These are phyloP conservation scores for Penicillium steckii DNA, from an alignment of 495 filamentous ascomycete species.

Conservation along the genomic window DNA sequence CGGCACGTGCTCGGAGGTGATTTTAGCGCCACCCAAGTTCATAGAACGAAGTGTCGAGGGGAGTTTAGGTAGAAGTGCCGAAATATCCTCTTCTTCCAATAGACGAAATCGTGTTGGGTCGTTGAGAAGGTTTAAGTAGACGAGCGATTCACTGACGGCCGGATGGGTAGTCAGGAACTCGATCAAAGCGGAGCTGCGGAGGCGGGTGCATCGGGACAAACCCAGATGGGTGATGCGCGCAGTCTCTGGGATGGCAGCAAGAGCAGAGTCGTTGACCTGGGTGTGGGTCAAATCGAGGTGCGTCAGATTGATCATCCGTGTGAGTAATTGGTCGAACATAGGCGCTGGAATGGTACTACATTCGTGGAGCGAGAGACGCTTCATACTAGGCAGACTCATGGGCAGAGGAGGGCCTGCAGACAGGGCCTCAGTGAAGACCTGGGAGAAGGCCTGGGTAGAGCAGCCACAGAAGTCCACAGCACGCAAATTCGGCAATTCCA, in stretches of 20 bases:
- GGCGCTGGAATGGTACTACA: constrained; percentile 70
- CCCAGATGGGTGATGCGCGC: constrained; percentile 79
- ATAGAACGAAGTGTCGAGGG: constrained; percentile 69
- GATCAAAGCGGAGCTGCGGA: constrained; percentile 66
- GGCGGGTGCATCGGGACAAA: constrained; percentile 69
- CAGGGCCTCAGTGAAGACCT: constrained; percentile 53
- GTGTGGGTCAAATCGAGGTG: constrained; percentile 82
- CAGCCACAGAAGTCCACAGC: constrained; percentile 81
- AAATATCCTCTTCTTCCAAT: constrained; percentile 63
- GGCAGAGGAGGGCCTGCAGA: constrained; percentile 42
- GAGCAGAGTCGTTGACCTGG: constrained; percentile 69
- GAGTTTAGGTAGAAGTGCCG: constrained; percentile 64
- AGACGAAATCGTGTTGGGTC: constrained; percentile 74
- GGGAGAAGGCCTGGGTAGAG: constrained; percentile 67
- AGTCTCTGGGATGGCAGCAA: constrained; percentile 67
- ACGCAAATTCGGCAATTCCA: constrained; percentile 61
- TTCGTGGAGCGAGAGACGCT: constrained; percentile 75
- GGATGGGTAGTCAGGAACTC: constrained; percentile 74
- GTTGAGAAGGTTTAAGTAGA: constrained; percentile 73
- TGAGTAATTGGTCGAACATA: constrained; percentile 68
- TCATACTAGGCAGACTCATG: constrained; percentile 54
- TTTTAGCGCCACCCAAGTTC: constrained; percentile 73
- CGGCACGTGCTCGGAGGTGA: constrained; percentile 62
- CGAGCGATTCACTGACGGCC: constrained; percentile 60
- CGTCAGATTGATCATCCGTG: constrained; percentile 67